Conservation (phyloP, 768 basidiomycete species). For the Asterophora lycoperdoides region DNA sequence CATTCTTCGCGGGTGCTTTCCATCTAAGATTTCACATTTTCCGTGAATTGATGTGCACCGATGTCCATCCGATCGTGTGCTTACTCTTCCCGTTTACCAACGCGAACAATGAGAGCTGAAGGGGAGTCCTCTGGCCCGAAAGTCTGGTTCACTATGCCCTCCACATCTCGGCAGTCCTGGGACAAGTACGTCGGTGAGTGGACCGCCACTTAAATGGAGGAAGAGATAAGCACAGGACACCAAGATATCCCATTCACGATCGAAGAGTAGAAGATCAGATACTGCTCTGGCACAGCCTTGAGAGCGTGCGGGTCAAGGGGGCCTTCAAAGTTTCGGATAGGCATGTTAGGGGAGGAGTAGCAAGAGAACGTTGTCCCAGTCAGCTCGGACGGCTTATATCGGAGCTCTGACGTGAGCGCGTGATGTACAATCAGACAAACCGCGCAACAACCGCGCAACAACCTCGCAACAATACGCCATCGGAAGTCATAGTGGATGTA, state of each 20-base stretch:
- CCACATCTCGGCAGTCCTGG: conserved; percentile 65
- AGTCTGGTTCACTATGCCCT: conserved; percentile 45
- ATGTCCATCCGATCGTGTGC: conserved; percentile 22
- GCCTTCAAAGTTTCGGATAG: conserved; percentile 38
- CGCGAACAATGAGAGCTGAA: conserved; percentile 59
- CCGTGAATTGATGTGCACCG: background rate
- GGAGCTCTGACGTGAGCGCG: too few relatives aligned
- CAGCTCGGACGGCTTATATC: too few relatives aligned
- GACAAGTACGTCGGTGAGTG: background rate
- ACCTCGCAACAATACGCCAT: too few relatives aligned
- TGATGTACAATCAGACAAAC: too few relatives aligned
- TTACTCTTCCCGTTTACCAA: conserved; percentile 62
- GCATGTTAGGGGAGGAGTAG: conserved; percentile 35
- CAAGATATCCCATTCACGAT: conserved; percentile 58
- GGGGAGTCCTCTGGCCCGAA: conserved; percentile 46
- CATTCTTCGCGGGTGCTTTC: conserved; percentile 58
- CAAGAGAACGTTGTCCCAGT: background rate
- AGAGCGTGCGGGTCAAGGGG: conserved; percentile 35
- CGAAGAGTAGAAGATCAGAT: conserved; percentile 69
- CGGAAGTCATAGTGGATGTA: too few relatives aligned
- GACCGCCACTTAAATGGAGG: background rate
- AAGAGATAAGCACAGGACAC: conserved; percentile 57
- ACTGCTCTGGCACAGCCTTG: conserved; percentile 41
- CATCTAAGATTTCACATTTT: conserved; percentile 41
- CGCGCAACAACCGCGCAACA: too few relatives aligned